Evolutionary conservation across 2,329 filamentous ascomycete genomes (phyloP), one percentile per base, ranked within the genome.

Genomic region (Calonectria crousiana): DNA sequence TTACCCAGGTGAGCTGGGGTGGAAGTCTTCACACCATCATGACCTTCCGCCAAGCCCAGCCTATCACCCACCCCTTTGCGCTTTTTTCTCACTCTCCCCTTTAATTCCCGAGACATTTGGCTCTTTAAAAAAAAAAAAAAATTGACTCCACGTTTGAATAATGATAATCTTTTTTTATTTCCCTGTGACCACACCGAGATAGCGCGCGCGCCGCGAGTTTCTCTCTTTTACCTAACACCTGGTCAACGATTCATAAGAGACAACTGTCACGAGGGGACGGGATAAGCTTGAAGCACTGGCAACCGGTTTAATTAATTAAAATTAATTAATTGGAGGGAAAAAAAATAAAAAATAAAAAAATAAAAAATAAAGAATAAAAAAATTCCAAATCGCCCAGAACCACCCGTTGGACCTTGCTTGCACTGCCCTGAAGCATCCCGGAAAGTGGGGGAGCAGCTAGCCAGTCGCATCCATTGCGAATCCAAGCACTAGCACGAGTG

Each of bases 401-500:
- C 65, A 53, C 36, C 56, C 34, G 41, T 62, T 41, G 56, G 56
- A 41, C 56, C 56, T 62, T 62, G 56, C 23, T 62, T 62, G 56
- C 56, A 62, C 56, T 62, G 56, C 56, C 56, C 56, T 62, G 56
- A 62, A 41, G 34, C 49, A 67, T 62, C 32, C 49, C 64, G 70
- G 70, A 67, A 67, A 44, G 70, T 62, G 64, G 70, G 53, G 70
- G 44, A 58, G 23, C 20, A 20, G 23, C 23, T 28, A n/a, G 20
- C 69, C 69, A 65, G 44, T 70, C 68, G 56, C 41, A 64, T 56
- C 51, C 60, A 20, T 66, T 58, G 38, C 49, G 47, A 56, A 60
- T 66, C 23, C 38, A 52, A 58, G 69, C 32, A 60, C 62, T 44
- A 38, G 49, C 28, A 20, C 8, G 8, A 23, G 13, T 44, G 36